Evolutionary conservation across 2,329 filamentous ascomycete genomes (phyloP), one percentile per base, ranked within the genome.

Genomic region (Fusarium burgessii): DNA sequence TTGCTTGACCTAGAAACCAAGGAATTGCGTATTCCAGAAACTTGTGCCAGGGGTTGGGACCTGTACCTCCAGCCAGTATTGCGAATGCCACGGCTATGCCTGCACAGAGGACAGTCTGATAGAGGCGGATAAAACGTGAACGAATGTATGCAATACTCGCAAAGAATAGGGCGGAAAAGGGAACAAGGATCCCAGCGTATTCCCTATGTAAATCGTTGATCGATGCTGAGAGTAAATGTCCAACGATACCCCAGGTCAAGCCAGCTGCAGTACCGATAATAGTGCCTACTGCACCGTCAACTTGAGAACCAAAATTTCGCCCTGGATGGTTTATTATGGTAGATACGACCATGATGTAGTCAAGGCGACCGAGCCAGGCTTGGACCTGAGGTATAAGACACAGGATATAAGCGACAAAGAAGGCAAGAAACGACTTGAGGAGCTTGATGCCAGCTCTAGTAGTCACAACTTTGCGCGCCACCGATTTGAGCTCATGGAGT

Each of bases 271-370:
- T 85, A 6, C 88, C 88, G 9, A 87, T 33, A n/a, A 83, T 84
- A 8, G 87, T 89, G 23, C 87, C 77, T 43, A 88, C 59, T 7
- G 84, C 78, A 4, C 88, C 88, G 73, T 90, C 88, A 25, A 90
- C 76, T 70, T 90, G 88, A 15, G 87, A 84, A 9, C 88, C 88
- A 55, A 89, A 72, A 3, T 86, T 84, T 40, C 88, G 82, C 25
- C 85, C 86, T 6, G 88, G 82, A 70, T 90, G 88, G 62, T 89
- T 90, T 46, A 90, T 72, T 23, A 89, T 83, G n/a, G 85, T 80
- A 5, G 88, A 89, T 50, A 90, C 77, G 7, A 82, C 84, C 81
- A 88, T 85, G 64, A 90, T 83, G 70, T 89, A 89, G 68, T 82
- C 82, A 70, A 88, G 86, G 18, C 78, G 81, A 4, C 88, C 88